Evolutionary conservation across 768 basidiomycete species (phyloP), one percentile per base, ranked within the genome.

Genomic region (Suillus brevipes): DNA sequence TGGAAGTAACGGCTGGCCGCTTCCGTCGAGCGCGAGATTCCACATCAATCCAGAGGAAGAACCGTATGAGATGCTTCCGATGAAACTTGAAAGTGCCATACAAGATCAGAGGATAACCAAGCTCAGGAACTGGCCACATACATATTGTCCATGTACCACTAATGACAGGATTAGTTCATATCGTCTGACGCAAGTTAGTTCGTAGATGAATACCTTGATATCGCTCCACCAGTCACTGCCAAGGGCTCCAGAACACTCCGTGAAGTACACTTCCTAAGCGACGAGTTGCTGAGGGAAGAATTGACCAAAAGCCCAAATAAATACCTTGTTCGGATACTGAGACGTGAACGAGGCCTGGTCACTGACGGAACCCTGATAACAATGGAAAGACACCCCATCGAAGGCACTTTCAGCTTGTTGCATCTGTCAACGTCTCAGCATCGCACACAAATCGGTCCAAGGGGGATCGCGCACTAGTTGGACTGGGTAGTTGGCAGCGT

Each of bases 151-250:
- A 89, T 85, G 66, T 88, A 86, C 88, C 88, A 90, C 87, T 88
- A 63, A 47, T 4, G 34, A 45, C 28, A 18, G 49, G 16, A 60
- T 76, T 47, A 75, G 61, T 38, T 18, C 42, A 52, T 43, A 58
- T 25, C 36, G 6, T 37, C 50, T 62, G 47, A 25, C n/a, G 38
- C 6, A 38, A 7, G 5, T 2, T 37, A 20, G 6, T 3, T 28
- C 7, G 38, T 7, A 18, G 20, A 58, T 37, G 60, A 75, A 6
- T 66, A 87, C 89, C 82, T 92, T 92, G 75, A 92, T 87, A 68
- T 92, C 89, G 57, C 78, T 79, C 91, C 91, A 93, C 90, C 90
- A 92, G 71, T 91, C 88, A 10, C 84, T 83, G 16, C 89, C 87
- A 62, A 84, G 74, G 0, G 82, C 85, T 7, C 91, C 90, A 1